Evolutionary conservation across 768 basidiomycete genomes (phyloP).

Genomic region (Mycena crocata): DNA sequence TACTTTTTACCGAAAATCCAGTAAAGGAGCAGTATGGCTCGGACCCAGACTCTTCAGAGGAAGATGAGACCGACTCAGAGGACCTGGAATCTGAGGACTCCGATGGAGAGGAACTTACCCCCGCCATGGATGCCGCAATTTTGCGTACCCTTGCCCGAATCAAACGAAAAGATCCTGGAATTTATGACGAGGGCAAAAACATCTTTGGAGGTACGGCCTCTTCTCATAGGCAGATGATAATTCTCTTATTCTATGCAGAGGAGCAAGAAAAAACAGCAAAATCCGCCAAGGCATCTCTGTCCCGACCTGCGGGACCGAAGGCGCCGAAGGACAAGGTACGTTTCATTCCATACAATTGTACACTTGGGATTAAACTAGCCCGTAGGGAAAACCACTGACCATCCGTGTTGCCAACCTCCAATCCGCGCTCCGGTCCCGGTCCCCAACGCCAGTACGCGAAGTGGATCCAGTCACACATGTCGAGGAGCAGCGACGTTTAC

Average conservation of each 20-base stretch:
- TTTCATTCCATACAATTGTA: background rate
- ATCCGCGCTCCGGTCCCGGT: conserved; percentile 69
- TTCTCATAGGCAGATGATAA: background rate
- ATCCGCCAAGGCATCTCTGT: conserved; percentile 41
- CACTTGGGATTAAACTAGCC: background rate
- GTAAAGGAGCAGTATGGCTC: conserved; percentile 93
- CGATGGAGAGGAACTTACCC: conserved; percentile 94
- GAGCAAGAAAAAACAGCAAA: conserved; percentile 67
- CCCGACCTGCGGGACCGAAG: conserved; percentile 42
- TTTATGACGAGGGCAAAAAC: conserved; percentile 77
- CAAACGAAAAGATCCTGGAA: conserved; percentile 81
- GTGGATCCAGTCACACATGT: conserved; percentile 67
- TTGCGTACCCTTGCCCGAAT: conserved; percentile 90
- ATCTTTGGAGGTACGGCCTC: conserved; percentile 81
- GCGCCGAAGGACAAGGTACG: conserved; percentile 64
- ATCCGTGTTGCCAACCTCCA: conserved; percentile 80
- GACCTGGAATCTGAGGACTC: conserved; percentile 90
- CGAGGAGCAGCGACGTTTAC: conserved; percentile 81
- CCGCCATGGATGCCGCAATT: conserved; percentile 93
- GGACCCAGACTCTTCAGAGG: conserved; percentile 65
- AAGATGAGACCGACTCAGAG: conserved; percentile 74
- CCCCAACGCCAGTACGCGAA: conserved; percentile 66
- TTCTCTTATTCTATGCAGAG: conserved; percentile 55
- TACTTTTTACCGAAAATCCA: conserved; percentile 41
- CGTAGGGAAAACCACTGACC: conserved; percentile 77